A percentile compares a stretch with the other conserved stretches of the same genome.
Conservation (phyloP, 441 rosid species). For the Erysimum cheiri region DNA sequence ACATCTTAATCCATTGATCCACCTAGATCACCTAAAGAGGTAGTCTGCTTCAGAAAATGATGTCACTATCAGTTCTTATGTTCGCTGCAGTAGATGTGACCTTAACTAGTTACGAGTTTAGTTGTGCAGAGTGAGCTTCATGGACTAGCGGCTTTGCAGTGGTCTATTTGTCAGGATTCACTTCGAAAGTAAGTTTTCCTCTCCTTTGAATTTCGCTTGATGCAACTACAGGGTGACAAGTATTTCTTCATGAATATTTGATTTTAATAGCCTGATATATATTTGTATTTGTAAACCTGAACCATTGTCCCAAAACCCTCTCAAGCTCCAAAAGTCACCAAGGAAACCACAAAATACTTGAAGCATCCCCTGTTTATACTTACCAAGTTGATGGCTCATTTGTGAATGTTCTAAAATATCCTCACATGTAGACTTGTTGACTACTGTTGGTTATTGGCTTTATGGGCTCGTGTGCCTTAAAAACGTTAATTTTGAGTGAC, state of each 20-base stretch:
- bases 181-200: conserved; percentile 49
- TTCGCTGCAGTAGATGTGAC: conserved; percentile 5
- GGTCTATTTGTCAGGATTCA: conserved; percentile 95
- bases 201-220: conserved; percentile 1
- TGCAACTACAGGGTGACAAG: conserved; percentile 4
- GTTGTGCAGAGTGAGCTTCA: conserved; percentile 86
- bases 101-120: conserved; percentile 37
- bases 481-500: too few relatives aligned
- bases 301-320: background rate
- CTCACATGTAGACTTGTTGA: conserved; percentile 4
- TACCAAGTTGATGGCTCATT: conserved; percentile 7
- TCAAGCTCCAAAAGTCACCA: background rate
- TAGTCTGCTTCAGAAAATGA: conserved; percentile 12
- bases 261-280: background rate
- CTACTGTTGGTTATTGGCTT: too few relatives aligned
- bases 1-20: conserved; percentile 28
- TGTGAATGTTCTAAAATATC: background rate
- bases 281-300: background rate
- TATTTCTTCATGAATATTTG: background rate
- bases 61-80: background rate
- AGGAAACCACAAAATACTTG: conserved; percentile 19
- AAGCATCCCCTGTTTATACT: background rate
- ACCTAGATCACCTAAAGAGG: conserved; percentile 9
- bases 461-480: too few relatives aligned
- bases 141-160: conserved; percentile 93